A percentile compares a stretch with the other conserved stretches of the same genome.
phyloP scores from a whole-genome alignment of 2,329 filamentous ascomycete species.

The Aspergillus brasiliensis region DNA sequence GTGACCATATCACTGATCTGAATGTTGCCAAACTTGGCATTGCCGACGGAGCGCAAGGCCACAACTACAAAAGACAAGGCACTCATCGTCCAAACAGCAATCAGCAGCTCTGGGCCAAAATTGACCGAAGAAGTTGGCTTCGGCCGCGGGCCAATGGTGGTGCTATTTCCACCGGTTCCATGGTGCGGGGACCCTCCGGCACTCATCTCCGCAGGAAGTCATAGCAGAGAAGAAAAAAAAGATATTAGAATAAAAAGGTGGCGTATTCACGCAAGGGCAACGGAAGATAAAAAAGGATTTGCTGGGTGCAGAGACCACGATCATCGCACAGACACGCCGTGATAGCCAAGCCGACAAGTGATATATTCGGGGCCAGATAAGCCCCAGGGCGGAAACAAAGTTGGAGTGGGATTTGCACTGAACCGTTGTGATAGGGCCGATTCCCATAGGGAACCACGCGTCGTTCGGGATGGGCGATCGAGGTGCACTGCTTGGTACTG shows the following conservation, averaged over 20 bases:
- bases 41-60: background rate
- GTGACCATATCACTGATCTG: slow-evolving; percentile 2
- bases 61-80: slow-evolving; percentile 1
- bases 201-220: background rate
- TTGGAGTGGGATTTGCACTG: background rate
- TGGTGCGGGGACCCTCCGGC: background rate
- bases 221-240: background rate
- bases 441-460: background rate
- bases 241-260: no score
- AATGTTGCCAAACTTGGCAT: background rate
- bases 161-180: background rate
- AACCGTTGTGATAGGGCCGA: background rate
- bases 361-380: background rate
- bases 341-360: background rate
- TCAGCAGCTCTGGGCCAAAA: background rate
- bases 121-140: background rate
- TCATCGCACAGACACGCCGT: background rate
- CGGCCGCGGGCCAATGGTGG: background rate
- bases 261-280: background rate
- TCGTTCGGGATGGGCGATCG: background rate
- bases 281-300: background rate
- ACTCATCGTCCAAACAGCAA: background rate
- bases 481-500: background rate
- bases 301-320: background rate
- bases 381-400: background rate